Base-by-base conservation (phyloP, 73 alveolate genomes). In the Paramecium caudatum region DNA sequence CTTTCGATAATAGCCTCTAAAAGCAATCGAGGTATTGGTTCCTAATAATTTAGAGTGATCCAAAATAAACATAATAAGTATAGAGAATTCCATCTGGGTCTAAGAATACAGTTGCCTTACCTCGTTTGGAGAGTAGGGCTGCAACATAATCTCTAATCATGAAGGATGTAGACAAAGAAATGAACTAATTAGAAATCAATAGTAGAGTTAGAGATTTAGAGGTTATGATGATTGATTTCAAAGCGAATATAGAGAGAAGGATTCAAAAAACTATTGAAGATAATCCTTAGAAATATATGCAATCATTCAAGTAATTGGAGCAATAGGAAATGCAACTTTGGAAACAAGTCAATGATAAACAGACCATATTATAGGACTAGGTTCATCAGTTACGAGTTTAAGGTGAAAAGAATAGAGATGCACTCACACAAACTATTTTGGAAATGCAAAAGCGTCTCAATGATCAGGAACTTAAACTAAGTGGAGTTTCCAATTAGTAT, bases 211-310 rank as follows among this genome's bases (percentile, higher is more conserved):
- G 88, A 21, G 88, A 74, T 74, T 74, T 74, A 17, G 88, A 74
- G 45, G 43, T 74, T 6, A 39, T 74, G 88, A 74, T 74, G 88
- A 74, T 74, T 13, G 88, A 74, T 74, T 74, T 74, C 30, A 74
- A 74, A 45, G 88, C 88, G 0, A 74, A 74, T 74, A 74, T 74
- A 21, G 88, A 74, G 43, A 74, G 88, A 41, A 74, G 88, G 21
- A 74, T 74, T 21, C 10, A 30, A 8, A 74, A 74, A 47, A 74
- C 88, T 74, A 21, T 74, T 0, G 88, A 74, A 10, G 88, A 74
- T 74, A 74, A 74, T 43, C 88, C 88, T 9, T 41, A 74, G 19
- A 74, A 74, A 23, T 74, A 4, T 74, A 39, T 37, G 46, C 65
- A 74, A 45, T 74, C 88, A 8, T 36, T 74, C 0, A 74, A 74